phyloP scores from a whole-genome alignment of 306 rosid genomes.

The Oemleria cerasiformis region DNA sequence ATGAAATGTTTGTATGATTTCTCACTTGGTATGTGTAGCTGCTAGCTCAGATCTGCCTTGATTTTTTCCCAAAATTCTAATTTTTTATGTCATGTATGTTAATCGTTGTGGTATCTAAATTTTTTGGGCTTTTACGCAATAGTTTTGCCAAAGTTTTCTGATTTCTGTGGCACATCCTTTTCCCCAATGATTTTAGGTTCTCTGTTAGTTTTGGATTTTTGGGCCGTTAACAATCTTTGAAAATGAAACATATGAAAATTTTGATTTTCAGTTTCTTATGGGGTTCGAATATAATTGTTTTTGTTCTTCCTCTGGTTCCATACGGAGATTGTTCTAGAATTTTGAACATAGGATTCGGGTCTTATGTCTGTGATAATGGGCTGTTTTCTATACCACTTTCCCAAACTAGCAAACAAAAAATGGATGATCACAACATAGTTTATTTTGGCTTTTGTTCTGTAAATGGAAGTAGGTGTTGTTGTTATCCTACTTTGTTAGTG shows the following conservation, averaged over 20 bases:
- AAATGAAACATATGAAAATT: neutral
- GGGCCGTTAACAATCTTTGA: neutral
- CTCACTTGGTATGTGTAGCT: slow-evolving; percentile 24
- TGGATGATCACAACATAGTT: neutral
- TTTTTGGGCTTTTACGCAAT: neutral
- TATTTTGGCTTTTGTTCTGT: neutral
- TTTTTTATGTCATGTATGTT: neutral
- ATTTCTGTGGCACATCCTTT: neutral
- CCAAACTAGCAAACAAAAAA: neutral
- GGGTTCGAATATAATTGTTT: neutral
- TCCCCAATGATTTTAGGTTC: neutral
- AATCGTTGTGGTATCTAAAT: neutral
- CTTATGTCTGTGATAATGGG: neutral
- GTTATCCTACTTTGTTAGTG: neutral
- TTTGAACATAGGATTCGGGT: neutral
- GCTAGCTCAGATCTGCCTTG: slow-evolving; percentile 53
- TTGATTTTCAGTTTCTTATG: neutral
- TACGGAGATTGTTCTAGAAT: neutral
- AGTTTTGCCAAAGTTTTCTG: neutral
- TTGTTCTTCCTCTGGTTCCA: neutral
- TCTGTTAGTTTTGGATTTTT: neutral
- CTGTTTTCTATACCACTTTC: neutral
- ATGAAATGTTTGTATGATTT: slow-evolving; percentile 13
- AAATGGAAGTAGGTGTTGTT: neutral
- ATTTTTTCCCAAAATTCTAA: slow-evolving; percentile 1